phyloP scores from a whole-genome alignment of 73 alveolate genomes.

The Tetrahymena thermophila region DNA sequence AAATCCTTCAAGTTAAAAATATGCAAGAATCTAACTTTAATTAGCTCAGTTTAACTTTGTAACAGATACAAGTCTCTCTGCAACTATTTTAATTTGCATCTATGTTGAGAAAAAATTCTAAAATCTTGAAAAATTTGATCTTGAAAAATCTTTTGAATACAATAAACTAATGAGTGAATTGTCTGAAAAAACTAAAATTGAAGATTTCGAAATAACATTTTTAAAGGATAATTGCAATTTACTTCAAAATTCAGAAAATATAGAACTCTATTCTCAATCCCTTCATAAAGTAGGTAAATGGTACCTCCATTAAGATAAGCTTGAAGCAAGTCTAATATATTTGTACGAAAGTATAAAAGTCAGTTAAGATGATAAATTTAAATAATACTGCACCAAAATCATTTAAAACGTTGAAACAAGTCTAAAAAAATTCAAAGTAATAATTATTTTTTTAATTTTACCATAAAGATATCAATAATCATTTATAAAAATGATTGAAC shows the following conservation, averaged over 20 bases:
- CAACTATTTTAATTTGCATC: not conserved
- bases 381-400: not conserved
- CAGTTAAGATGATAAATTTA: not conserved
- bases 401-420: not conserved
- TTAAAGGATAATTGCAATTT: not conserved
- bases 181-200: not conserved
- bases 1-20: not conserved
- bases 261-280: not conserved
- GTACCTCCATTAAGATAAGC: not conserved
- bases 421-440: not conserved
- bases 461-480: no score
- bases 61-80: not conserved
- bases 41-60: not conserved
- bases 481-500: no score
- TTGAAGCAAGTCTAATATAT: not conserved
- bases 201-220: not conserved
- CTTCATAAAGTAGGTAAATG: not conserved
- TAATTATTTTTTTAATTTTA: not conserved
- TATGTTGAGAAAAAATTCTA: not conserved
- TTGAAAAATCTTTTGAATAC: not conserved
- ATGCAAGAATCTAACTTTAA: not conserved
- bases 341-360: not conserved
- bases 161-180: not conserved
- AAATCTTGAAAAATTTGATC: not conserved
- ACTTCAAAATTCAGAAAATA: not conserved